Evolutionary conservation across 78 protist genomes (phyloP).

Genomic region (Cavenderia fasciculata): DNA sequence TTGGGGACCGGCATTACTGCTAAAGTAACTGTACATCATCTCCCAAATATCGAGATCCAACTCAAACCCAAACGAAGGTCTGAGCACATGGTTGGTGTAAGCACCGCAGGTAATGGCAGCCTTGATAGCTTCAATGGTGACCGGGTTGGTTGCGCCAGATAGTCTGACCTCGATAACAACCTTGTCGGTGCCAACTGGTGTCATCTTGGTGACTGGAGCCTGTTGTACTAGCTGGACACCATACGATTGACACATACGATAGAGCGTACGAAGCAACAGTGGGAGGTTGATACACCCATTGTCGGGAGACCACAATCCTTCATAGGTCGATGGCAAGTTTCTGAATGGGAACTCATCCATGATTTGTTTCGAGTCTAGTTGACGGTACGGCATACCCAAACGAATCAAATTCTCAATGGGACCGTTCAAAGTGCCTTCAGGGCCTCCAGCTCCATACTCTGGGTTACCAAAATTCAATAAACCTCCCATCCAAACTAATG

Average conservation of each 20-base stretch:
- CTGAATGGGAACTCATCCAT: constrained; percentile 17
- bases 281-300: constrained; percentile 8
- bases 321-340: background rate
- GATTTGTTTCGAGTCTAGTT: background rate
- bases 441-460: constrained; percentile 26
- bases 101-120: constrained; percentile 1
- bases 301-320: constrained; percentile 2
- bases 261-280: background rate
- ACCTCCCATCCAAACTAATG: constrained; percentile 13
- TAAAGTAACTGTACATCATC: constrained; percentile 3
- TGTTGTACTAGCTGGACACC: constrained; percentile 1
- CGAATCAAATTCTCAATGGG: background rate
- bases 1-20: background rate
- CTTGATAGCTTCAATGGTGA: background rate
- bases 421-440: constrained; percentile 19
- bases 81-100: background rate
- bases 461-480: constrained; percentile 22
- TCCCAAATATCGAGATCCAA: constrained; percentile 20
- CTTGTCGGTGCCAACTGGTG: too few relatives aligned
- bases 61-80: constrained; percentile 12
- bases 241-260: background rate
- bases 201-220: background rate
- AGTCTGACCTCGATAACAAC: too few relatives aligned
- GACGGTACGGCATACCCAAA: background rate
- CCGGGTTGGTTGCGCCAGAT: too few relatives aligned